Evolutionary conservation across 768 basidiomycete species (phyloP), one percentile per base, ranked within the genome.

Genomic region (Xerocomellus amylosporus): DNA sequence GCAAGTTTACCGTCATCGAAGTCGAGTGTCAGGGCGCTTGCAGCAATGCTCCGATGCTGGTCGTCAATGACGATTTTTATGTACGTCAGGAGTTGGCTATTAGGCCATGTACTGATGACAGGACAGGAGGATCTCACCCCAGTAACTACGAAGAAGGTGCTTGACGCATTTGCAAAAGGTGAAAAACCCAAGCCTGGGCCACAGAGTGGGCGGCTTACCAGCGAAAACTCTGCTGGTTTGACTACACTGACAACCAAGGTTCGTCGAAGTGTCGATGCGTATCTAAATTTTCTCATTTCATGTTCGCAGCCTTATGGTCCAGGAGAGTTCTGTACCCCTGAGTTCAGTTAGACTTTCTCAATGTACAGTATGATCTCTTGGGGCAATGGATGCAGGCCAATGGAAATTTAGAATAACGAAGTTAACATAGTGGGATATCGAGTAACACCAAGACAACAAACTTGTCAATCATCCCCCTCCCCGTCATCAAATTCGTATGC

Each of bases 11-110:
- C 10, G 86, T 98, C 40, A 81, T 99, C 53, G 97, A 99, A 73
- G 97, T 98, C 28, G 97, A 99, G 75, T 99, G 97, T 73, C 87
- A 98, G 66, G 97, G 97, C 53, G 96, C 97, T 50, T 99, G 97
- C 77, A 92, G 89, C 64, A 99, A 98, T 74, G 97, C 93, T 26
- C 93, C 91, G 42, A 98, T 98, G 97, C 78, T 99, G 73, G 93
- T 87, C 56, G 80, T 99, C 64, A 88, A 88, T 26, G 97, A 99
- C 67, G 93, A 98, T 71, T 99, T 94, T 77, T 99, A 97, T 71
- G 93, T 93, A 66, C 58, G 88, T 67, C 33, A 41, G 8, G 19
- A 31, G 42, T 45, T 30, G 53, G 39, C 24, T 39, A 17, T 17
- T 22, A 2, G 54, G 46, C 33, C 17, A 24, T 38, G 39, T 28